phyloP scores from a whole-genome alignment of 257 asterid species.

The Euphrasia confusa region DNA sequence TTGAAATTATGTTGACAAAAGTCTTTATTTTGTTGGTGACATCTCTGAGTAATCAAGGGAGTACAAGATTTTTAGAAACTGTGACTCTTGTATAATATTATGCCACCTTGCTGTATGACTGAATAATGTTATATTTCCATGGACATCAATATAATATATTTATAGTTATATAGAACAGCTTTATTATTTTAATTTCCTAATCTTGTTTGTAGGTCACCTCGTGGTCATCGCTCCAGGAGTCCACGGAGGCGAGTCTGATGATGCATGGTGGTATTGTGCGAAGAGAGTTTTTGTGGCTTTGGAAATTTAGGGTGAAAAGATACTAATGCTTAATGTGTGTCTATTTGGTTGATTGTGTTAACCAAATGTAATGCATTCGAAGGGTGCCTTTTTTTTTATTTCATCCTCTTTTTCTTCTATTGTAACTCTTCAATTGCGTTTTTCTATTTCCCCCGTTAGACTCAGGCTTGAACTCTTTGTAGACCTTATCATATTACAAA shows the following conservation, averaged over 20 bases:
- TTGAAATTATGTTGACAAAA: background rate
- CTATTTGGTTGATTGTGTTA: conserved; percentile 22
- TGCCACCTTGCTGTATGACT: background rate
- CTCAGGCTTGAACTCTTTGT: conserved; percentile 17
- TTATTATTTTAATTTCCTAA: background rate
- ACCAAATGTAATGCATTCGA: conserved; percentile 20
- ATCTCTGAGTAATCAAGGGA: background rate
- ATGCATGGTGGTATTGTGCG: background rate
- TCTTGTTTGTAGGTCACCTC: conserved; percentile 67
- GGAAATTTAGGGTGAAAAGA: conserved; percentile 27
- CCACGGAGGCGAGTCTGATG: conserved; percentile 78
- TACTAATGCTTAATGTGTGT: conserved; percentile 19
- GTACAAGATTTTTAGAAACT: background rate
- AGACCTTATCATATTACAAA: background rate
- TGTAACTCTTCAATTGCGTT: conserved; percentile 8
- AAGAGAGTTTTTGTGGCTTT: conserved; percentile 17
- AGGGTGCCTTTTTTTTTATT: conserved; percentile 10
- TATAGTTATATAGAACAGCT: background rate
- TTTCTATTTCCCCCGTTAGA: conserved; percentile 16
- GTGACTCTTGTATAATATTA: background rate
- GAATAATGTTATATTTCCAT: background rate
- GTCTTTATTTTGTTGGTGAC: background rate
- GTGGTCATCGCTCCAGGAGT: conserved; percentile 80
- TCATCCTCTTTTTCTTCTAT: background rate
- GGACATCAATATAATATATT: background rate